Conservation (phyloP, 768 basidiomycete genomes). For the Mycena floridula region DNA sequence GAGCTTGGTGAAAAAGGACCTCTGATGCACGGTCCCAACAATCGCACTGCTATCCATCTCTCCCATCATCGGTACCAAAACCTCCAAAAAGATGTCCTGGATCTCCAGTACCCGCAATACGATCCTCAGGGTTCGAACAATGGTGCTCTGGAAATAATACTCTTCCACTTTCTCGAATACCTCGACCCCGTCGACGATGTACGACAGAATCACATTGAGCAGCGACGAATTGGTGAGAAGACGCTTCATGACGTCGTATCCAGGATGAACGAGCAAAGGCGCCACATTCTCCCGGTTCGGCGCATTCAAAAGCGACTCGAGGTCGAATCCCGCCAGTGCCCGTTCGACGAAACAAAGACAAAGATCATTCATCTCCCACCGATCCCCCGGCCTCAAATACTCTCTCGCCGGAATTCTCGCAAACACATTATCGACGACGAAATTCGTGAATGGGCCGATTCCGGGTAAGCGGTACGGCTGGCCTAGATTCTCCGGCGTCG, state of each 20-base stretch:
- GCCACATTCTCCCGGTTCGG: slow-evolving; percentile 38
- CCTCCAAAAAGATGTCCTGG: slow-evolving; percentile 86
- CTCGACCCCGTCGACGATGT: slow-evolving; percentile 75
- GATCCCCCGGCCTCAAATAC: slow-evolving; percentile 66
- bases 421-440: slow-evolving; percentile 88
- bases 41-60: slow-evolving; percentile 55
- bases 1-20: slow-evolving; percentile 66
- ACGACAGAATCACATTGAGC: slow-evolving; percentile 68
- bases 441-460: slow-evolving; percentile 75
- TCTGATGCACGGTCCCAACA: slow-evolving; percentile 49
- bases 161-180: slow-evolving; percentile 73
- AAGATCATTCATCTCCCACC: slow-evolving; percentile 83
- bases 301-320: slow-evolving; percentile 61
- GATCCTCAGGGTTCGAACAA: slow-evolving; percentile 78
- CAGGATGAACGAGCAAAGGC: slow-evolving; percentile 69
- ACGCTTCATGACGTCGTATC: slow-evolving; percentile 79
- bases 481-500: slow-evolving; percentile 76
- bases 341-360: slow-evolving; percentile 84
- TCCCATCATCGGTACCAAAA: slow-evolving; percentile 71
- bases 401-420: slow-evolving; percentile 69
- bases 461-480: slow-evolving; percentile 78
- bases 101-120: slow-evolving; percentile 76
- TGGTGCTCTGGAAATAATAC: slow-evolving; percentile 65
- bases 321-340: slow-evolving; percentile 72
- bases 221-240: slow-evolving; percentile 68